Conservation (phyloP, 1,284 basidiomycete species). For the Chondrostereum purpureum region DNA sequence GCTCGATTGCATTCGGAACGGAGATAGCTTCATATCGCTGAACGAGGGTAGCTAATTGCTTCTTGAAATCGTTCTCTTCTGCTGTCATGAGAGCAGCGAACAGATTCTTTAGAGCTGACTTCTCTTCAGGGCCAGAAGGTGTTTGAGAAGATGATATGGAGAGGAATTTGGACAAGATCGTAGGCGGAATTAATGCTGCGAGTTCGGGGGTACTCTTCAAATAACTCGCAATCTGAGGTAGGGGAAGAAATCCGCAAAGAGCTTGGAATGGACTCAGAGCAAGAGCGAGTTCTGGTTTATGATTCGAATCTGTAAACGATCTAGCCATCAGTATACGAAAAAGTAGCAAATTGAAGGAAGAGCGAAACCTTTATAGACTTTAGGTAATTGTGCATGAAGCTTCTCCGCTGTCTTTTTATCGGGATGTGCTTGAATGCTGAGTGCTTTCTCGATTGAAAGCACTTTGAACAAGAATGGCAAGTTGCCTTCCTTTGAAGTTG, state of each 20-base stretch:
- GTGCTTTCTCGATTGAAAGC: constrained; percentile 87
- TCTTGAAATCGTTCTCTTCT: constrained; percentile 40
- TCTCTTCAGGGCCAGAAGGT: constrained; percentile 43
- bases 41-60: constrained; percentile 56
- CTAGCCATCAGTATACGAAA: constrained; percentile 8
- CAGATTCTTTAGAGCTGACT: constrained; percentile 62
- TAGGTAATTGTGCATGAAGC: constrained; percentile 70
- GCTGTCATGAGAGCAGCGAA: constrained; percentile 84
- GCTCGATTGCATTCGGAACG: constrained; percentile 37
- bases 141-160: constrained; percentile 33
- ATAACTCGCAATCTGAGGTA: constrained; percentile 62
- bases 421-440: constrained; percentile 97
- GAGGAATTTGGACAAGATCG: constrained; percentile 45
- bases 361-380: constrained; percentile 81
- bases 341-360: background rate
- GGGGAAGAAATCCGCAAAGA: constrained; percentile 87
- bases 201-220: constrained; percentile 78
- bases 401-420: constrained; percentile 84
- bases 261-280: constrained; percentile 90
- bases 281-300: constrained; percentile 98
- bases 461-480: constrained; percentile 94
- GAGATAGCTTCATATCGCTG: constrained; percentile 50
- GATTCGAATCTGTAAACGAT: constrained; percentile 68
- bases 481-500: constrained; percentile 58
- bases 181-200: constrained; percentile 57